Evolutionary conservation across 1,284 basidiomycete genomes (phyloP), one percentile per base, ranked within the genome.

Genomic region (Fistulinella cinereoalba): DNA sequence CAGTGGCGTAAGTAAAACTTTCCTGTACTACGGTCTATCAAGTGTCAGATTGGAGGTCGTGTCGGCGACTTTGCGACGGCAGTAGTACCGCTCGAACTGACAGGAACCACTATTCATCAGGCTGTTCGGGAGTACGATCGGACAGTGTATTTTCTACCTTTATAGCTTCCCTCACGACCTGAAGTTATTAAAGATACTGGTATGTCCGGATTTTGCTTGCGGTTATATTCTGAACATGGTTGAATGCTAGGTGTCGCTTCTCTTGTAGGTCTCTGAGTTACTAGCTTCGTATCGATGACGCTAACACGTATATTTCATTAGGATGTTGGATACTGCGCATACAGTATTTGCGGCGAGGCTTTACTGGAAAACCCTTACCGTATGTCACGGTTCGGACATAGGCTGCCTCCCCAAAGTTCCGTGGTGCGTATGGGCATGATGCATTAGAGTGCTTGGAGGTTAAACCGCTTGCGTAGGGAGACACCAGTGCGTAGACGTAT

Each of bases 81-180:
- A n/a, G n/a, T n/a, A n/a, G n/a, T n/a, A n/a, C n/a, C n/a, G n/a
- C n/a, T 11, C 13, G 19, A 7, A 36, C 34, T 21, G 15, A 19
- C 34, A 6, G 16, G 21, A 6, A 32, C 21, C n/a, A n/a, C n/a
- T n/a, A n/a, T n/a, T n/a, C 1, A 0, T 19, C 9, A 54, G 52
- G 28, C 32, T 52, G 6, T 51, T 42, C 12, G 53, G 54, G 6
- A 45, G 54, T n/a, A 54, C 33, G 18, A 18, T 54, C 7, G 51
- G 51, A 1, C 51, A 51, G 21, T 38, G 32, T 13, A 25, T 47
- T 3, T 47, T 52, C 28, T 57, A 57, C n/a, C 41, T 48, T 23
- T 23, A 6, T 13, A 51, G 24, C 23, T 57, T 54, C 27, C 47
- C 53, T 8, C 24, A 16, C 3, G 55, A 57, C 36, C n/a, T 55